A percentile compares a stretch with the other conserved stretches of the same genome.
phyloP scores from a whole-genome alignment of 1,284 basidiomycete genomes.

The Sporisorium graminicola region DNA sequence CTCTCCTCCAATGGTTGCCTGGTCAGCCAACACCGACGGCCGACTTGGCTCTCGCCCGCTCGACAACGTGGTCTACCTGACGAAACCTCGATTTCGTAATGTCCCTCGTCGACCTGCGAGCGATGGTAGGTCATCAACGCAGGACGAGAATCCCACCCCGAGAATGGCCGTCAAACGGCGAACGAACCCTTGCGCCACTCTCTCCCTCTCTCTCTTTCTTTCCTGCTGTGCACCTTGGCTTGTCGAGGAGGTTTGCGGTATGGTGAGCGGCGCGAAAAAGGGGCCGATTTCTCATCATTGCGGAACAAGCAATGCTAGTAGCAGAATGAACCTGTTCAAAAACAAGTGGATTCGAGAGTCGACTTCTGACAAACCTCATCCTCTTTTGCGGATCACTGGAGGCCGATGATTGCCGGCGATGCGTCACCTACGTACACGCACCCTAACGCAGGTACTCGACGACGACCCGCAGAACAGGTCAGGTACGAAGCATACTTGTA shows the following conservation, averaged over 20 bases:
- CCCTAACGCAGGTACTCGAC: slow-evolving; percentile 8
- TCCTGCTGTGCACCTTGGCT: no score
- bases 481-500: slow-evolving; percentile 6
- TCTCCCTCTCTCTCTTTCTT: not conserved
- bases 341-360: no score
- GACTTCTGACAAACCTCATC: no score
- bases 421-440: not conserved
- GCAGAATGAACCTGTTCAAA: no score
- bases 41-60: not conserved
- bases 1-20: not conserved
- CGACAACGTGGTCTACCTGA: not conserved
- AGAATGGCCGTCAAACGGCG: no score
- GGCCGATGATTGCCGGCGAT: slow-evolving; percentile 1
- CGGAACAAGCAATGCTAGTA: no score
- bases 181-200: not conserved
- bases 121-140: not conserved
- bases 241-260: not conserved
- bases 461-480: not conserved
- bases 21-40: not conserved
- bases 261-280: no score
- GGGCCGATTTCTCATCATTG: no score
- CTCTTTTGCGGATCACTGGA: not conserved
- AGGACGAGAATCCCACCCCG: no score
- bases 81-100: not conserved
- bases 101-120: not conserved